phyloP scores from a whole-genome alignment of 495 filamentous ascomycete genomes.

The Penicillium desertorum region DNA sequence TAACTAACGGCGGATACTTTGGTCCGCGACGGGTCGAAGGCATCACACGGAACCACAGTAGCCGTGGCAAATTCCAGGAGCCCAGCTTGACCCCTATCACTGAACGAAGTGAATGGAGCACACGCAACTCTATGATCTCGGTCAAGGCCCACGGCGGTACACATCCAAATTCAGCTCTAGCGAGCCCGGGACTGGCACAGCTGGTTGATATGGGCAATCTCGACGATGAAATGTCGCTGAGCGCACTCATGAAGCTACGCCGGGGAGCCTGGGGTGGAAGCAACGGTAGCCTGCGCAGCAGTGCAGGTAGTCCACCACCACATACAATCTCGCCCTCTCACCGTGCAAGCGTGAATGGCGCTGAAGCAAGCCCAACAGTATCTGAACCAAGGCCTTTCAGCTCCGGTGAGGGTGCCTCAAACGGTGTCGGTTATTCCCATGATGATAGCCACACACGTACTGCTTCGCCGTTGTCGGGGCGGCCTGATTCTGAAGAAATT shows the following conservation, averaged over 20 bases:
- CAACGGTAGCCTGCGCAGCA: conserved; percentile 66
- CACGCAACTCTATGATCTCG: conserved; percentile 84
- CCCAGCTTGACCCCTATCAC: conserved; percentile 96
- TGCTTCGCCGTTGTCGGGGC: conserved; percentile 20
- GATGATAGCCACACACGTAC: conserved; percentile 18
- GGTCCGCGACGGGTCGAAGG: conserved; percentile 63
- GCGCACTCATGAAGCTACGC: conserved; percentile 68
- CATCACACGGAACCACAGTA: conserved; percentile 66
- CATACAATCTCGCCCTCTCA: conserved; percentile 37
- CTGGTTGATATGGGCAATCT: conserved; percentile 65
- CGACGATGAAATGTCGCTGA: conserved; percentile 71
- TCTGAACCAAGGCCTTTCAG: conserved; percentile 17
- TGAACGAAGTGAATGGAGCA: conserved; percentile 92
- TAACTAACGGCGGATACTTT: conserved; percentile 88
- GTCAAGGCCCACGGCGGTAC: conserved; percentile 57
- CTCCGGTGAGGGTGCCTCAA: conserved; percentile 20
- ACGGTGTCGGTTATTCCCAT: conserved; percentile 11
- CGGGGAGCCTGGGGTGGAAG: conserved; percentile 79
- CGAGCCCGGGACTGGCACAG: conserved; percentile 67
- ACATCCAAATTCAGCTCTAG: conserved; percentile 43
- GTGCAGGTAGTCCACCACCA: conserved; percentile 58
- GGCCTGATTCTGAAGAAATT: conserved; percentile 15
- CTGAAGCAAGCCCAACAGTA: conserved; percentile 38
- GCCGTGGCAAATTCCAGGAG: conserved; percentile 70
- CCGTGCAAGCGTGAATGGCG: conserved; percentile 37